Evolutionary conservation across 1,284 basidiomycete species (phyloP), one percentile per base, ranked within the genome.

Genomic region (Mrakiaceae sp.): DNA sequence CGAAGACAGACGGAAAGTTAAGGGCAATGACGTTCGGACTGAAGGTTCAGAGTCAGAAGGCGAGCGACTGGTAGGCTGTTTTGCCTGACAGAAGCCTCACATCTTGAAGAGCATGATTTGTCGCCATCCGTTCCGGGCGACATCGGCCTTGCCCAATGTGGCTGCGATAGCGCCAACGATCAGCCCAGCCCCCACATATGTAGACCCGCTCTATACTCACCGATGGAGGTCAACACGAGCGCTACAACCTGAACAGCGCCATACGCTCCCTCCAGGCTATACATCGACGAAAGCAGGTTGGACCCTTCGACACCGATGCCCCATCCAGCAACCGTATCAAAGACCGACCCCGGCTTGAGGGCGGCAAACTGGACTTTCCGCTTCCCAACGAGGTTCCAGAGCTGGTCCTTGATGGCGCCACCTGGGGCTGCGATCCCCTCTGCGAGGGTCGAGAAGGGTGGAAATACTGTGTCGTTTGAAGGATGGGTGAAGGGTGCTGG

Each of bases 201-300:
- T 51, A 51, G 46, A 46, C 51, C 52, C 16, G n/a, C 43, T 49
- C 39, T 54, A 11, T 14, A 67, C 76, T 59, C 70, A 86, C 85
- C 79, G 67, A 87, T 79, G 0, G 84, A 85, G 67, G 79, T 83
- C 63, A 87, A 72, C 50, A 87, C 79, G 44, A 87, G 75, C 0
- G 85, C 85, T 72, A 87, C 86, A 52, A 87, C 79, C 71, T 87
- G 85, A 0, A 87, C 73, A 0, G 83, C 85, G 68, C 85, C 85
- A 60, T 82, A 78, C 6, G 87, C 74, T 40, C 85, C 84, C 69
- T 85, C 83, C 14, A 86, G 72, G 70, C 84, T 86, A 70, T 87
- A 87, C 7, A 63, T 47, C 44, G 56, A 57, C 5, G 56, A 50
- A 16, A 63, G 47, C 12, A 60, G 49, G 47, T 60, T 60, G 46